Conservation (phyloP, 2,329 filamentous ascomycete genomes). For the Xylaria arbuscula region DNA sequence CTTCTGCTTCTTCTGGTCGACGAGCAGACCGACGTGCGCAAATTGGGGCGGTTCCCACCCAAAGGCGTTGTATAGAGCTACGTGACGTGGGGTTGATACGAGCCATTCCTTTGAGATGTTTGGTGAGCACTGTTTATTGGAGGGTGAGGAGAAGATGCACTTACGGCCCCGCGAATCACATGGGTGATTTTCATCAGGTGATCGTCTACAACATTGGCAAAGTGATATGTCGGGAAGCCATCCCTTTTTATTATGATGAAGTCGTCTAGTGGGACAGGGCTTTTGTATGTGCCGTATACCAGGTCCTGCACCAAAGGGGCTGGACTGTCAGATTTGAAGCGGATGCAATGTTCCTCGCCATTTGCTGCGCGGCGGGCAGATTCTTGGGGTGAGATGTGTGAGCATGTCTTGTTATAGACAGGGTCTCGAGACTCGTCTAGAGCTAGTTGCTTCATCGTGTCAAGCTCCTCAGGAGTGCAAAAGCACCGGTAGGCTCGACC, state of each 20-base stretch:
- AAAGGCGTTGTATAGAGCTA: conserved; percentile 79
- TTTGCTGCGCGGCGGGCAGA: conserved; percentile 75
- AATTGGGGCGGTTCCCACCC: conserved; percentile 79
- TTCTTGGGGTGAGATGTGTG: conserved; percentile 71
- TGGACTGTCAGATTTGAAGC: conserved; percentile 73
- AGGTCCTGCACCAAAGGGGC: conserved; percentile 78
- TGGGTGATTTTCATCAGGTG: conserved; percentile 96
- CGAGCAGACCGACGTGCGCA: conserved; percentile 81
- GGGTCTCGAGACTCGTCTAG: conserved; percentile 62
- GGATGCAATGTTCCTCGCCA: conserved; percentile 79
- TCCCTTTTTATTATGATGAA: conserved; percentile 92
- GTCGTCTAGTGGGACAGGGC: conserved; percentile 73
- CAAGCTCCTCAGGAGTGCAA: conserved; percentile 78
- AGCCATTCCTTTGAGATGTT: conserved; percentile 80
- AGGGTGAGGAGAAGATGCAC: conserved; percentile 44
- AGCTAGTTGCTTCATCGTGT: conserved; percentile 71
- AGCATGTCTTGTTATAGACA: conserved; percentile 74
- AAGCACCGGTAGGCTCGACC: conserved; percentile 93
- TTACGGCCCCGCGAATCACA: conserved; percentile 85
- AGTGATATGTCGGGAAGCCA: conserved; percentile 93
- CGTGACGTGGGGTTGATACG: conserved; percentile 83
- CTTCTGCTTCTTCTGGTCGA: conserved; percentile 76
- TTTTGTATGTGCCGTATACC: conserved; percentile 77
- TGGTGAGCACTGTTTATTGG: conserved; percentile 2
- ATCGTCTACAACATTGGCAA: conserved; percentile 97